phyloP scores from a whole-genome alignment of 345 rosid genomes.

The Populus euphratica region DNA sequence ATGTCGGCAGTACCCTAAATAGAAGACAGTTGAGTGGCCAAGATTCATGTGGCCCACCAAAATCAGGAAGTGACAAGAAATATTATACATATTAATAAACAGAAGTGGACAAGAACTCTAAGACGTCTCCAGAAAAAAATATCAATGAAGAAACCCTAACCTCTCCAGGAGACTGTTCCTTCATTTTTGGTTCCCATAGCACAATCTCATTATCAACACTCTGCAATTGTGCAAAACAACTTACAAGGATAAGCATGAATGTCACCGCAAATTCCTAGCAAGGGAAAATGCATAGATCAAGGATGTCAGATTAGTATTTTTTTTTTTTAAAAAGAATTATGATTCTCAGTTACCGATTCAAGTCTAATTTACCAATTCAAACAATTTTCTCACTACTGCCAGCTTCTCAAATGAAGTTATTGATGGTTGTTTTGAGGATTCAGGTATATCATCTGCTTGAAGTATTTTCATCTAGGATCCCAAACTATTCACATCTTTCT shows the following conservation, averaged over 20 bases:
- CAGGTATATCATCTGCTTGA: not conserved
- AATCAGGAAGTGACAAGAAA: not conserved
- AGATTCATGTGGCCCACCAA: not conserved
- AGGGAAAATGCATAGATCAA: not conserved
- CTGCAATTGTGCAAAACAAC: constrained; percentile 37
- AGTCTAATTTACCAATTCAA: not conserved
- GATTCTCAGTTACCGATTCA: not conserved
- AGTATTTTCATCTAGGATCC: not conserved
- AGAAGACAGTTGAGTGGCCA: not conserved
- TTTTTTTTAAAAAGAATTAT: not conserved
- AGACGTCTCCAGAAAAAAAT: not conserved
- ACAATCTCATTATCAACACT: constrained; percentile 96
- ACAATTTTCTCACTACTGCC: not conserved
- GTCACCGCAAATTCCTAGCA: not conserved
- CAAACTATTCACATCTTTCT: not conserved
- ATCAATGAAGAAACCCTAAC: constrained; percentile 35
- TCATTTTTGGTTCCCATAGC: constrained; percentile 91
- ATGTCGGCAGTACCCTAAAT: constrained; percentile 77
- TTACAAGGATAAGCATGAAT: constrained; percentile 7
- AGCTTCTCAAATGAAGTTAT: not conserved
- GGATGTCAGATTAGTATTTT: not conserved
- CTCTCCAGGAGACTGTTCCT: constrained; percentile 98
- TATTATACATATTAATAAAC: not conserved
- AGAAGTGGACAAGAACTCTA: not conserved
- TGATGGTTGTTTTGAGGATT: not conserved